Base-by-base conservation (phyloP, 805 yeast species). In the Wickerhamomyces ciferrii region DNA sequence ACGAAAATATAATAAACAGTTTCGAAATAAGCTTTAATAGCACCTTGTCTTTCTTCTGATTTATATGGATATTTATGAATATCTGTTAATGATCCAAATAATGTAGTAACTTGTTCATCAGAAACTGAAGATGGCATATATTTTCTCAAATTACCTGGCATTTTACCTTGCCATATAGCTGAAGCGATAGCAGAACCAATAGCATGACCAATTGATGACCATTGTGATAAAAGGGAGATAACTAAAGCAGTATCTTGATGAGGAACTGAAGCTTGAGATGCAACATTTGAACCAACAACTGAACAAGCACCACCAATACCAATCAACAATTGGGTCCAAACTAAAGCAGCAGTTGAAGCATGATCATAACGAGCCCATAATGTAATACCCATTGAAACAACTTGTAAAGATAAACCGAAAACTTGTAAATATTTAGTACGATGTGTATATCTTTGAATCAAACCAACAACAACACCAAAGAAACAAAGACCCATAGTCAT, bases 291-390 rank as follows among this genome's bases (percentile, higher is more conserved):
- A 40, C 69, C 70, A 46, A 69, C 56, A 41, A 60, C 67, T 20
- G 65, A 55, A 43, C 62, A 62, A 37, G 72, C 69, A 51, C 71
- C 75, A 31, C 70, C 75, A 39, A 69, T 60, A 50, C 73, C 69
- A 35, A 64, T 56, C 43, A 70, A 54, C 34, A 70, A 57, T 50
- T 66, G 70, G 41, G 60, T 52, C 59, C 62, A 56, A 14, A 66
- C 64, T 15, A 68, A 51, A 5, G 64, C 54, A 15, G 42, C 54
- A 10, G 52, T 49, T 15, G 47, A 20, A 4, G 48, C 48, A 31
- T 56, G 31, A 4, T 47, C 53, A 34, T 54, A 49, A 41, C 62
- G 68, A 25, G 60, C 61, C 48, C 59, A 56, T 39, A 59, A 49
- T 1, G 67, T 59, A 17, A 62, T 50, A 32, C 68, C 67, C 57